These are phyloP conservation scores for Pyrenochaeta sp. DNA, from an alignment of 2,329 filamentous ascomycete species.

Conservation along the genomic window DNA sequence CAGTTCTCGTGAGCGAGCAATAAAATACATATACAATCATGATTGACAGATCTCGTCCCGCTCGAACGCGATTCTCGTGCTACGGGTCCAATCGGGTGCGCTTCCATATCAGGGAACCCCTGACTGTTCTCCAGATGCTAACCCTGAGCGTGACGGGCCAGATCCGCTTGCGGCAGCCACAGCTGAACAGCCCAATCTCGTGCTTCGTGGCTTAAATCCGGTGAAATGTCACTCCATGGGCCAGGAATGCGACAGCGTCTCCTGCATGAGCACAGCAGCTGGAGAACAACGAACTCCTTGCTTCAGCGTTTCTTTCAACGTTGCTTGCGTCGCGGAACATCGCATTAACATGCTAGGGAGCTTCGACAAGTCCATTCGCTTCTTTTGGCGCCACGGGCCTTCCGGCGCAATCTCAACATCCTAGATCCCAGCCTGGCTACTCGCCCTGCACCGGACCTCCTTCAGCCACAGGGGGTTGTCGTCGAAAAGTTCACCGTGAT, in stretches of 20 bases:
- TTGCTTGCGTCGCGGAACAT: neutral
- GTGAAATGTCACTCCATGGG: constrained; percentile 9
- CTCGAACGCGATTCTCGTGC: neutral
- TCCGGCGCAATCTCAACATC: constrained; percentile 4
- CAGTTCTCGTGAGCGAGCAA: neutral
- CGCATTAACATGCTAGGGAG: neutral
- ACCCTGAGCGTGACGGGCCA: constrained; percentile 1
- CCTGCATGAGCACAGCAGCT: constrained; percentile 11
- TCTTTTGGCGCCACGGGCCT: constrained; percentile 9
- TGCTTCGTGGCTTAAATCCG: constrained; percentile 19
- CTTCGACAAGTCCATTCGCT: constrained; percentile 4
- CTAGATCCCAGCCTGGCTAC: constrained; percentile 3
- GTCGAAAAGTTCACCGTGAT: neutral
- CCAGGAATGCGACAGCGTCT: constrained; percentile 1
- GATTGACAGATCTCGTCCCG: neutral
- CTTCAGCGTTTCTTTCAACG: neutral
- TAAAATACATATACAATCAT: neutral
- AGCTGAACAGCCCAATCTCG: constrained; percentile 9
- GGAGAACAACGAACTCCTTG: neutral
- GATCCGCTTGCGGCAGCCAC: constrained; percentile 15
- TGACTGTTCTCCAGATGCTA: constrained; percentile 9
- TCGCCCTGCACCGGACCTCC: constrained; percentile 1
- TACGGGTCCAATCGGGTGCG: constrained; percentile 12
- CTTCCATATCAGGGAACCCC: constrained; percentile 16
- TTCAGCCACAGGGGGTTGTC: constrained; percentile 18